Base-by-base conservation (phyloP, 176 grass and related monocot genomes). In the Lolium perenne region DNA sequence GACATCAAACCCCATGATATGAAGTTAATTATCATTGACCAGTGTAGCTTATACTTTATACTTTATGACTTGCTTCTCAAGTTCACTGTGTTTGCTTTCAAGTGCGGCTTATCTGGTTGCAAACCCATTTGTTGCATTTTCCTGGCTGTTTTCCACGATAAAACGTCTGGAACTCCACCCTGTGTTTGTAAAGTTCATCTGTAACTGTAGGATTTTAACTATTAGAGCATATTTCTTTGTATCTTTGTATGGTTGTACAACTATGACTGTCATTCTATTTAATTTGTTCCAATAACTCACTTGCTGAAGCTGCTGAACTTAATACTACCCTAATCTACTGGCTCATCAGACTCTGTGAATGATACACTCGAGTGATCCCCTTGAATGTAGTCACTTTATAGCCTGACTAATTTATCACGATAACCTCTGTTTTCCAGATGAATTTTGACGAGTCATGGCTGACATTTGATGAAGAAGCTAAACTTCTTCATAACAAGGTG, bases 401-500 rank as follows among this genome's bases (percentile, higher is more conserved):
- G 43, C 43, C 3, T 22, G 22, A 82, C 21, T 60, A 71, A 53
- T 74, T 68, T 71, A 66, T 67, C 43, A 48, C 68, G 38, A 35
- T 16, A 67, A 55, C 26, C 4, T 80, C n/a, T 77, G n/a, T 89
- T 82, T 72, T 76, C 67, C 86, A 98, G 96, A 56, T 98, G 65
- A 92, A 83, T 80, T 91, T 90, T 13, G 90, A 95, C 1, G 91
- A 98, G 41, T 98, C 96, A 53, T 92, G 96, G 90, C 59, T 98
- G 66, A 92, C 84, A 11, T 95, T 98, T 84, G 88, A 91, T 13
- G 55, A 92, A 89, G 91, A 95, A 72, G 93, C 96, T 91, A 95
- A 87, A 86, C 57, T 86, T 50, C 83, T 98, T 78, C 96, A 94
- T 86, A 92, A 98, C 90, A 98, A 98, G 91, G 93, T 98, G 84